These are phyloP conservation scores for Volvariella volvacea DNA, from an alignment of 1,284 basidiomycete species.

Conservation along the genomic window DNA sequence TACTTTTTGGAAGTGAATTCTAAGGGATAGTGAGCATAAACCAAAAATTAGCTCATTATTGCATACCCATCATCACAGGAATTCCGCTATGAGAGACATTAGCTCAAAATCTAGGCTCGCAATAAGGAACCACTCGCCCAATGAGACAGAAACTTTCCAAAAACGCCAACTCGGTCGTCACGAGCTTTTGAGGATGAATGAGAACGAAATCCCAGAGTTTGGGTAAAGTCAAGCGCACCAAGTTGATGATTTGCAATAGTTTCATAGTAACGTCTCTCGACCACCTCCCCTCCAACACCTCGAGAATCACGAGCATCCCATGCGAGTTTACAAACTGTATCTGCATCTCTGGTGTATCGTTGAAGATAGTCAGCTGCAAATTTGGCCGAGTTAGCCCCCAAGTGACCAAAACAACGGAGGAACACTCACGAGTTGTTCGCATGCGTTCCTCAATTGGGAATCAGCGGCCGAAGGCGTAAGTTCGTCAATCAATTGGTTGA, in stretches of 20 bases:
- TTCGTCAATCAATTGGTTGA: conserved; percentile 83
- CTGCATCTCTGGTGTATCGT: conserved; percentile 86
- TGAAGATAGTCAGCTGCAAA: conserved; percentile 71
- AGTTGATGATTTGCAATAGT: conserved; percentile 84
- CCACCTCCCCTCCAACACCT: conserved; percentile 81
- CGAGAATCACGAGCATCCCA: conserved; percentile 91
- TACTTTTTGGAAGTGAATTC: conserved; percentile 93
- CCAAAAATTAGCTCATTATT: neutral
- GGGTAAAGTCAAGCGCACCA: conserved; percentile 43
- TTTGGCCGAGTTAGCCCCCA: neutral
- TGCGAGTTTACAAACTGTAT: conserved; percentile 85
- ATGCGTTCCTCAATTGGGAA: conserved; percentile 74
- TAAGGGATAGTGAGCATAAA: conserved; percentile 18
- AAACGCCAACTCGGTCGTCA: conserved; percentile 78
- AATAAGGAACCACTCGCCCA: conserved; percentile 44
- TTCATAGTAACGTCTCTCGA: conserved; percentile 82
- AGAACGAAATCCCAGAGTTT: neutral
- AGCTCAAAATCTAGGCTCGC: too few species aligned
- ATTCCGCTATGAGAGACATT: conserved; percentile 53
- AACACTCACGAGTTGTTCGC: conserved; percentile 75
- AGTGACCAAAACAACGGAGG: neutral
- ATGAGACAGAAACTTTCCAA: conserved; percentile 95
- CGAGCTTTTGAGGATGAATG: too few species aligned
- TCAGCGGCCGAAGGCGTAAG: conserved; percentile 77
- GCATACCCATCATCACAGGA: conserved; percentile 83